phyloP scores from a whole-genome alignment of 148 eudicot species.

The Drosera capensis region DNA sequence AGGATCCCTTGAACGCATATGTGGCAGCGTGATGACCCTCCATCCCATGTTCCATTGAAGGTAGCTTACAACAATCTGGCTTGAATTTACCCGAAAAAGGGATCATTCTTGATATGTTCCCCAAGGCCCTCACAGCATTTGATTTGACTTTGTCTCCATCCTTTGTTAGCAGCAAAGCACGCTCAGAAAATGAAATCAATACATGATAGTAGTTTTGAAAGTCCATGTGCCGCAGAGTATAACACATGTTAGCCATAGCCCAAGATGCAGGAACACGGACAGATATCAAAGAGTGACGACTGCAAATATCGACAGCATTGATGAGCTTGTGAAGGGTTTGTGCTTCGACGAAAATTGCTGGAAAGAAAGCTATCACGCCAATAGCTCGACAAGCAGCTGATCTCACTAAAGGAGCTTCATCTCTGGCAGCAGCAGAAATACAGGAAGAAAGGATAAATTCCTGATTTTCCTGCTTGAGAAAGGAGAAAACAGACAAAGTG shows the following conservation, averaged over 20 bases:
- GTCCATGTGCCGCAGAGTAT: constrained; percentile 62
- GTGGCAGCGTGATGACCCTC: constrained; percentile 3
- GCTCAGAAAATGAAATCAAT: constrained; percentile 31
- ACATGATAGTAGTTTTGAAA: constrained; percentile 19
- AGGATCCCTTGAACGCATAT: constrained; percentile 7
- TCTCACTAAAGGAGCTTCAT: constrained; percentile 71
- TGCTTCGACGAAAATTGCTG: constrained; percentile 36
- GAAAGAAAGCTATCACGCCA: constrained; percentile 87
- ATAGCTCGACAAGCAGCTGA: constrained; percentile 97
- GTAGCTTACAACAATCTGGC: constrained; percentile 5
- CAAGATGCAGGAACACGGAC: constrained; percentile 93
- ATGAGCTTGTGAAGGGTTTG: constrained; percentile 15
- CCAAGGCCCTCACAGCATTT: constrained; percentile 94
- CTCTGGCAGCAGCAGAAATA: constrained; percentile 52
- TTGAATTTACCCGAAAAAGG: constrained; percentile 24
- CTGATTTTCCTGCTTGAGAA: constrained; percentile 55
- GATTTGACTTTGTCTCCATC: constrained; percentile 97
- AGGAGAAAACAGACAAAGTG: constrained; percentile 58
- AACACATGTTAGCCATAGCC: constrained; percentile 95
- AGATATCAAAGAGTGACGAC: not conserved
- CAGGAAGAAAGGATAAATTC: constrained; percentile 42
- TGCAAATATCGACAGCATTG: constrained; percentile 1
- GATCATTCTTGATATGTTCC: constrained; percentile 68
- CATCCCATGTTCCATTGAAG: constrained; percentile 9
- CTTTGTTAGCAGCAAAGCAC: constrained; percentile 55